Percentiles rank a stretch among this genome's conserved stretches.
These are phyloP conservation scores for Cryphonectria parasitica DNA, from an alignment of 2,329 filamentous ascomycete genomes.

Conservation along the genomic window DNA sequence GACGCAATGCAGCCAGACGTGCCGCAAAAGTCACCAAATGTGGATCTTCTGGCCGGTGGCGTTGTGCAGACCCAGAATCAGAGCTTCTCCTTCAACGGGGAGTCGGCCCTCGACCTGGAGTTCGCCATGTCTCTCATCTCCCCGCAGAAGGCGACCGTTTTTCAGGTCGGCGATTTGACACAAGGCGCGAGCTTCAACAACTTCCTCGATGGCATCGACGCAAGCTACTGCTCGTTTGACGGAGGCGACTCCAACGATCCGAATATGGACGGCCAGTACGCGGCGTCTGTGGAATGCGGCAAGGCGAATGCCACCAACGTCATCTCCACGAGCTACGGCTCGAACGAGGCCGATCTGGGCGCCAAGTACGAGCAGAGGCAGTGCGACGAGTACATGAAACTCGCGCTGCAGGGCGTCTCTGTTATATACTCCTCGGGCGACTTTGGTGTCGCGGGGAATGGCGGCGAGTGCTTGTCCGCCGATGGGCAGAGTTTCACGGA, in stretches of 20 bases:
- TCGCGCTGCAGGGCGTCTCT: conserved; percentile 55
- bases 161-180: conserved; percentile 46
- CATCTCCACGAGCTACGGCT: conserved; percentile 58
- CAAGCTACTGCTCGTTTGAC: conserved; percentile 48
- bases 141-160: conserved; percentile 55
- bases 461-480: conserved; percentile 41
- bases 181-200: conserved; percentile 36
- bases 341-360: conserved; percentile 55
- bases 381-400: conserved; percentile 61
- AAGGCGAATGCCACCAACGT: conserved; percentile 52
- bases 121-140: conserved; percentile 54
- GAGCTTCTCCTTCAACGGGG: conserved; percentile 45
- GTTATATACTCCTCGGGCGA: conserved; percentile 57
- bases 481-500: conserved; percentile 36
- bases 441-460: conserved; percentile 49
- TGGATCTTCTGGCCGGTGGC: conserved; percentile 41
- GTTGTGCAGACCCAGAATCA: conserved; percentile 41
- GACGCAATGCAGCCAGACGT: conserved; percentile 47
- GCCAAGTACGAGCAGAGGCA: conserved; percentile 54
- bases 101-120: conserved; percentile 42
- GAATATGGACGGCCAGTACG: conserved; percentile 42
- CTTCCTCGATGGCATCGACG: conserved; percentile 47
- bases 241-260: conserved; percentile 46
- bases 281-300: conserved; percentile 50
- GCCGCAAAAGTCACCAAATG: conserved; percentile 44